Evolutionary conservation across 2,329 filamentous ascomycete species (phyloP).

Genomic region (Microsporum canis): DNA sequence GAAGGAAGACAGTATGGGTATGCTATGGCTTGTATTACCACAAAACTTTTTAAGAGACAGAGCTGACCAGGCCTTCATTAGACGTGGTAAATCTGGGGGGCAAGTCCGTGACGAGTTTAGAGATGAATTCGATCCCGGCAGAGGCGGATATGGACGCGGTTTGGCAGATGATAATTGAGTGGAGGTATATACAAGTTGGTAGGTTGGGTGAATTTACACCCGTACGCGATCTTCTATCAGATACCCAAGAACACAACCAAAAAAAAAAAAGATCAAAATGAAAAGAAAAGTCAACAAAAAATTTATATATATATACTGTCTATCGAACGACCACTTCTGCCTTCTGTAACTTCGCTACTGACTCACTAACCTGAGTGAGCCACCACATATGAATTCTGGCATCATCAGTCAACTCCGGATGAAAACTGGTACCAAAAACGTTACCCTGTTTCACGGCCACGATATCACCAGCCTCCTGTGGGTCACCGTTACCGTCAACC

Average conservation of each 20-base stretch:
- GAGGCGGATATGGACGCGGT: constrained; percentile 77
- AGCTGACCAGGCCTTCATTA: constrained; percentile 15
- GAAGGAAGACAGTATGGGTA: constrained; percentile 90
- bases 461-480: constrained; percentile 51
- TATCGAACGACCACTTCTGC: constrained; percentile 8
- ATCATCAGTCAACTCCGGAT: constrained; percentile 85
- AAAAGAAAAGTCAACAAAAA: not conserved
- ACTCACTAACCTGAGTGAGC: constrained; percentile 57
- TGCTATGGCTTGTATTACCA: constrained; percentile 15
- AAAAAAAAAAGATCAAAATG: not conserved
- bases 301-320: not conserved
- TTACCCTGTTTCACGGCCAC: constrained; percentile 85
- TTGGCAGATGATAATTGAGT: constrained; percentile 54
- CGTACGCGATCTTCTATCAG: constrained; percentile 3
- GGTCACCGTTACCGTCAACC: constrained; percentile 35
- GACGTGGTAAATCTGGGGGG: constrained; percentile 82
- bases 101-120: constrained; percentile 97
- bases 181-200: constrained; percentile 44
- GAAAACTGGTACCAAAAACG: constrained; percentile 88
- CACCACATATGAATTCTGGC: constrained; percentile 88
- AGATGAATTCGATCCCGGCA: constrained; percentile 89
- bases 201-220: not conserved
- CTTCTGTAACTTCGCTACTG: constrained; percentile 22
- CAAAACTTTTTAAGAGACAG: too few relatives aligned
- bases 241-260: constrained; percentile 4